A percentile compares a stretch with the other conserved stretches of the same genome.
Conservation (phyloP, 2,329 filamentous ascomycete genomes). For the Cladosporium sp. region DNA sequence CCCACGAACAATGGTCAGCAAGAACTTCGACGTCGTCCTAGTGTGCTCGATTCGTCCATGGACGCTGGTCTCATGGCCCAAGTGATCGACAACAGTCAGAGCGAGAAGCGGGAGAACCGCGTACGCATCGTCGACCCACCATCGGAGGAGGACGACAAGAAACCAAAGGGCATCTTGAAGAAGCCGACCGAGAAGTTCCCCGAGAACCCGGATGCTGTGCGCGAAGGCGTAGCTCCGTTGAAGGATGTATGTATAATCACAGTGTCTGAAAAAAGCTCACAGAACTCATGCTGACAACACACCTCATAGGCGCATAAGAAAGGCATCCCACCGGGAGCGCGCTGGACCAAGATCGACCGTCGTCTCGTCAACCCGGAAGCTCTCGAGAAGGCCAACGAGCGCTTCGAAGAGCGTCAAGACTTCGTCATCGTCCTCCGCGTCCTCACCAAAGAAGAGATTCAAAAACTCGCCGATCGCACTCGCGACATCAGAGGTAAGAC, state of each 20-base stretch:
- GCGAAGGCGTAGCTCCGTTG: slow-evolving; percentile 90
- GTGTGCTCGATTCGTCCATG: slow-evolving; percentile 38
- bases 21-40: slow-evolving; percentile 28
- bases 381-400: slow-evolving; percentile 80
- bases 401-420: slow-evolving; percentile 88
- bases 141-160: slow-evolving; percentile 62
- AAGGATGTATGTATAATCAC: slow-evolving; percentile 62
- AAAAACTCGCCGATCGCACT: slow-evolving; percentile 80
- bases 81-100: slow-evolving; percentile 39
- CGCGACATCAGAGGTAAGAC: slow-evolving; percentile 68
- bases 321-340: slow-evolving; percentile 63
- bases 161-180: slow-evolving; percentile 83
- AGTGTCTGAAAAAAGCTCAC: background rate
- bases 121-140: slow-evolving; percentile 70
- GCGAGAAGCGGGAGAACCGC: slow-evolving; percentile 40
- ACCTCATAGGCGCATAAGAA: slow-evolving; percentile 38
- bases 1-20: slow-evolving; percentile 21
- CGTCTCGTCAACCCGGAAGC: slow-evolving; percentile 88
- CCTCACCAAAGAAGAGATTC: slow-evolving; percentile 84
- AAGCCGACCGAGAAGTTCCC: slow-evolving; percentile 80
- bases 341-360: slow-evolving; percentile 92
- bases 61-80: slow-evolving; percentile 30
- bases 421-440: slow-evolving; percentile 92
- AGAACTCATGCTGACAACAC: slow-evolving; percentile 20
- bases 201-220: slow-evolving; percentile 77